These are phyloP conservation scores for Ophiostoma sp. DNA, from an alignment of 2,329 filamentous ascomycete species.

Conservation along the genomic window DNA sequence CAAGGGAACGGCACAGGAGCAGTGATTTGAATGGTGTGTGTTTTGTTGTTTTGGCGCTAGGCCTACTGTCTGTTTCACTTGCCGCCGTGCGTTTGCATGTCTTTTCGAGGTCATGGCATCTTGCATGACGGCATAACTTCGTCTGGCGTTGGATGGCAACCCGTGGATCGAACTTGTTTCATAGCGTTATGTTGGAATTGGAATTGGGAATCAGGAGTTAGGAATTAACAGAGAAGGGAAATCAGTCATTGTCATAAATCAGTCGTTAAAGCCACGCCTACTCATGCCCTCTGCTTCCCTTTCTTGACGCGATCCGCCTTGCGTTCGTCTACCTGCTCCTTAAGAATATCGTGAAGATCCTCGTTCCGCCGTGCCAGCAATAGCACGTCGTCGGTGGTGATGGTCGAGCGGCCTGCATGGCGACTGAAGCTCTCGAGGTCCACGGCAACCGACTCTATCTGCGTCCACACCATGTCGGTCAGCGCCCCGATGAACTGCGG, in stretches of 20 bases:
- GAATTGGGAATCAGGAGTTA: too few relatives aligned
- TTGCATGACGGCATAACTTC: too few relatives aligned
- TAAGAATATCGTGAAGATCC: constrained; percentile 71
- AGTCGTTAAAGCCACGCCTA: not conserved
- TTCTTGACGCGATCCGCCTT: constrained; percentile 41
- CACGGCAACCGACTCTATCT: constrained; percentile 61
- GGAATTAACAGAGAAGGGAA: too few relatives aligned
- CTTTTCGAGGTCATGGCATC: too few relatives aligned
- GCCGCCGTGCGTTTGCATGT: not conserved
- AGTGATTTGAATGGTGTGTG: not conserved
- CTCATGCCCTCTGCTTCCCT: constrained; percentile 30
- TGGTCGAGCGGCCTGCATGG: constrained; percentile 73
- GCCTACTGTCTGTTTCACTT: not conserved
- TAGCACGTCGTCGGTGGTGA: constrained; percentile 82
- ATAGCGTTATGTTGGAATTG: too few relatives aligned
- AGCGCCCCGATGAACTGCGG: constrained; percentile 84
- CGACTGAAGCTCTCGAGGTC: constrained; percentile 56
- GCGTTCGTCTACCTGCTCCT: constrained; percentile 58
- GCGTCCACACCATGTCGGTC: constrained; percentile 81
- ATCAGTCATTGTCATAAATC: not conserved
- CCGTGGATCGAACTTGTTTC: too few relatives aligned
- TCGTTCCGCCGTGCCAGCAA: constrained; percentile 83
- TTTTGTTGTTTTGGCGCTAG: not conserved
- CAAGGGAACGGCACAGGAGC: not conserved
- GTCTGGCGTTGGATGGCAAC: too few relatives aligned